Evolutionary conservation across 208 protist genomes (phyloP).

Genomic region (Tritrichomonas musculus): DNA sequence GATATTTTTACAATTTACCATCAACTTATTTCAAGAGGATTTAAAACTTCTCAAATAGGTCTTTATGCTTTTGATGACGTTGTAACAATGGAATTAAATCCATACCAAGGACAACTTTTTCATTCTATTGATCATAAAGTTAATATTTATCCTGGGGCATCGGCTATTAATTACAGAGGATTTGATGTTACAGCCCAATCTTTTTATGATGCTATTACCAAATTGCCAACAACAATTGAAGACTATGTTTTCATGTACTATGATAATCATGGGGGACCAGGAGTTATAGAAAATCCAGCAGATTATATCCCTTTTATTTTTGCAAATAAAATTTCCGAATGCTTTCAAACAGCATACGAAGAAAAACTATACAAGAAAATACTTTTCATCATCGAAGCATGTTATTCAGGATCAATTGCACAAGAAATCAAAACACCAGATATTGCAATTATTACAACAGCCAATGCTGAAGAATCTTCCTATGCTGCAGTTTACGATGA

Average conservation of each 20-base stretch:
- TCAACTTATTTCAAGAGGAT: conserved; percentile 43
- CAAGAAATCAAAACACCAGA: neutral
- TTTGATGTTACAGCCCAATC: neutral
- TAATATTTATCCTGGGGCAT: conserved; percentile 46
- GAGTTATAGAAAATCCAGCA: neutral
- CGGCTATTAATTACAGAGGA: neutral
- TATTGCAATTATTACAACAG: no score
- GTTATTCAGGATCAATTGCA: no score
- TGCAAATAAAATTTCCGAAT: neutral
- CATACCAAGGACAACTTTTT: conserved; percentile 46
- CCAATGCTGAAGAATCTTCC: no score
- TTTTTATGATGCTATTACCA: neutral
- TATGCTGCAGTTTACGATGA: no score
- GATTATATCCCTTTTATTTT: neutral
- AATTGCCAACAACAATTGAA: neutral
- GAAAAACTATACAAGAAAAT: neutral
- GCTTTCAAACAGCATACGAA: neutral
- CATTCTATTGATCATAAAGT: conserved; percentile 30
- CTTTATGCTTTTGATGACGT: conserved; percentile 52
- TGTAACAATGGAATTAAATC: conserved; percentile 42
- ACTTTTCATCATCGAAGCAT: neutral
- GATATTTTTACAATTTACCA: conserved; percentile 54
- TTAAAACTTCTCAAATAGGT: conserved; percentile 44
- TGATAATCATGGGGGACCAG: conserved; percentile 15
- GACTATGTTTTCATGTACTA: conserved; percentile 5